Evolutionary conservation across 2,329 filamentous ascomycete species (phyloP), one percentile per base, ranked within the genome.

Genomic region (Aureobasidium namibiae): DNA sequence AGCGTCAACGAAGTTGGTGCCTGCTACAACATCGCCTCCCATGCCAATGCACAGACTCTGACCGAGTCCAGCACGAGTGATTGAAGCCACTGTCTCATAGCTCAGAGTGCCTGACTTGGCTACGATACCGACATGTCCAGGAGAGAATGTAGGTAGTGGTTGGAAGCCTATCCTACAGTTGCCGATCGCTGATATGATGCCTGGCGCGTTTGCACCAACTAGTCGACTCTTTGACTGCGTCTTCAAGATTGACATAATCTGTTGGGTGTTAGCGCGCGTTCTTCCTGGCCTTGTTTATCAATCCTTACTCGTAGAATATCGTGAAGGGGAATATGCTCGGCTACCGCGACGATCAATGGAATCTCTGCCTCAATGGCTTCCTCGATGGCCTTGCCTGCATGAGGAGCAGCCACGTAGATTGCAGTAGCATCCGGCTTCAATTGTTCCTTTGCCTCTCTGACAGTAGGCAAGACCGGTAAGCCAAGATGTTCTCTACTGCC

Each of bases 21-120:
- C 89, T 1, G 85, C 83, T 59, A 90, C 74, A 36, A 88, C 79
- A 67, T 92, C 89, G 2, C 89, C 89, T 2, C 89, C 89, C 76
- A 92, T 86, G 16, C 87, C 88, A 45, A 92, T 84, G 42, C 87
- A 88, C 7, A 91, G 74, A 66, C 86, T 90, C 70, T 92, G 89
- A 0, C 89, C 89, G 0, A 92, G 74, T 0, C 88, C 88, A n/a
- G 82, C 85, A 62, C 84, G 78, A 7, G 86, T 89, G 24, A 89
- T 84, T 1, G 87, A 85, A 0, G 86, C 88, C 1, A 91, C 88
- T 1, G 88, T 84, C 70, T 92, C 89, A 66, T 92, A 92, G 62
- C 87, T 90, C 41, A 92, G 74, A 0, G 89, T 92, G 1, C 88
- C 89, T 0, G 87, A 90, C 69, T 90, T 91, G n/a, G 87, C 87